Conservation (phyloP, 345 rosid species). For the Aurinia saxatilis region DNA sequence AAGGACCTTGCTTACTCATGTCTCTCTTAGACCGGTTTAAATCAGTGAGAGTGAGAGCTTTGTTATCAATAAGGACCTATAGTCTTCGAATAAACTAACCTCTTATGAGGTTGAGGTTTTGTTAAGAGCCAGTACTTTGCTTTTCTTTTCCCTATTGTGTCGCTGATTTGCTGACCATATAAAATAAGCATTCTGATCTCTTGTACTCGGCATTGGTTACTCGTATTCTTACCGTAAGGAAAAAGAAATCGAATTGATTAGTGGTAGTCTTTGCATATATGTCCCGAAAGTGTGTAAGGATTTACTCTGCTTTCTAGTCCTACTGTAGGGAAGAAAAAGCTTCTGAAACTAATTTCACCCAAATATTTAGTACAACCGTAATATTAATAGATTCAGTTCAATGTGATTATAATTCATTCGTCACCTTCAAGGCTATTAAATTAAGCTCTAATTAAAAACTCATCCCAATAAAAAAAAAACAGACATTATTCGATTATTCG, state of each 20-base stretch:
- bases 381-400: no score
- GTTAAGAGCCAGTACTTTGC: neutral
- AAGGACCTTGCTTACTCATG: conserved; percentile 95
- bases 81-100: neutral
- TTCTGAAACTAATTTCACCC: no score
- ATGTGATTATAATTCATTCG: no score
- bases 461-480: no score
- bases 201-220: neutral
- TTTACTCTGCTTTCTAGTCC: no score
- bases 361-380: no score
- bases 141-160: neutral
- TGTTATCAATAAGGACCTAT: conserved; percentile 3
- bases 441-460: no score
- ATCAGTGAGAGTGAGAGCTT: neutral
- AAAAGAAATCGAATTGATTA: neutral
- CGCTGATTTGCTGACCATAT: neutral
- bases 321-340: no score
- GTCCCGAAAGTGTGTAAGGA: no score
- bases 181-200: neutral
- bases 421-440: no score
- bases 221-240: neutral
- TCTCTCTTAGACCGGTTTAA: conserved; percentile 43
- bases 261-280: no score
- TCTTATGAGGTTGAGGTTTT: neutral
- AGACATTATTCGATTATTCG: no score